These are phyloP conservation scores for Phylloporus gajari DNA, from an alignment of 1,284 basidiomycete genomes.

Conservation along the genomic window DNA sequence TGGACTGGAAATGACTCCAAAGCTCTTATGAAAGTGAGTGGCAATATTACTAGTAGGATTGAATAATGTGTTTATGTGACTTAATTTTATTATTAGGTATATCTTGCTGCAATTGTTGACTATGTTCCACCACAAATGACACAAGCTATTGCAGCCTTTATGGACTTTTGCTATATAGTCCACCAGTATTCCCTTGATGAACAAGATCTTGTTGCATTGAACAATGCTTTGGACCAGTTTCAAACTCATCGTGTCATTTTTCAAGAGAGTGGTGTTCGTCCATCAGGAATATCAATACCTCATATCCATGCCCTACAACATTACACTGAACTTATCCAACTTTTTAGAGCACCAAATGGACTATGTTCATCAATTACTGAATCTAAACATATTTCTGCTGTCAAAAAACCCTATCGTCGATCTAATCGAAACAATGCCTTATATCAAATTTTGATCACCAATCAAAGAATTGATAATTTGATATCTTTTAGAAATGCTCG, in stretches of 20 bases:
- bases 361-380: constrained; percentile 1
- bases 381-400: constrained; percentile 1
- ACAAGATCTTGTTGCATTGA: background rate
- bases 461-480: constrained; percentile 1
- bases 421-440: background rate
- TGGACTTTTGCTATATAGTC: background rate
- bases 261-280: background rate
- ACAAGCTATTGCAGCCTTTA: background rate
- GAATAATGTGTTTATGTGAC: too few relatives aligned
- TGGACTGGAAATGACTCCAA: constrained; percentile 2
- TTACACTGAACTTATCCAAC: background rate
- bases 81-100: too few relatives aligned
- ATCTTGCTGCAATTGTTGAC: too few relatives aligned
- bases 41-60: background rate
- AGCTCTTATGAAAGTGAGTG: background rate
- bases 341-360: background rate
- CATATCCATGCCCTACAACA: background rate
- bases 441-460: constrained; percentile 2
- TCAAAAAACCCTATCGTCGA: background rate
- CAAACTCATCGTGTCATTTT: background rate
- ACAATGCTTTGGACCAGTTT: background rate
- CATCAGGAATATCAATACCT: background rate
- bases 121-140: background rate
- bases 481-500: background rate
- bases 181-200: background rate